Base-by-base conservation (phyloP, 2,329 filamentous ascomycete species). In the Annulohypoxylon truncatum region DNA sequence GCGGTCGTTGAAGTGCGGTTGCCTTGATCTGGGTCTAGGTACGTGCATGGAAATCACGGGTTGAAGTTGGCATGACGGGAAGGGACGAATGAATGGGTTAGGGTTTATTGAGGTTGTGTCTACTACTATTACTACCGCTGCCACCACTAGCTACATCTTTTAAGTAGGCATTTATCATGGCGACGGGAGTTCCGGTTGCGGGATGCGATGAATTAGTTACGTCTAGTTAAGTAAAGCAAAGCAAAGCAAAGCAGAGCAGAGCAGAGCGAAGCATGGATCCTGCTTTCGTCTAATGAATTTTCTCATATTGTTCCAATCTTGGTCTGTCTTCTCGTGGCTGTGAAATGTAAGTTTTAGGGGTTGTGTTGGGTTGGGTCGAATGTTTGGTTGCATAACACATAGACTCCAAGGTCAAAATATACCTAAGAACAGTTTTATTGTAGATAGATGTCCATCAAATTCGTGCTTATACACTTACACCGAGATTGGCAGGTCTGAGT, bases 251-350 rank as follows among this genome's bases (percentile, higher is more conserved):
- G 28, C 15, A 13, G n/a, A 13, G 33, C 13, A 13, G 33, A 35
- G 13, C n/a, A 38, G 9, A 33, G 44, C 13, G 38, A 31, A 4
- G 28, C 15, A 13, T 12, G 22, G 24, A 18, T 7, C 12, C 35
- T 18, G 51, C 33, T 61, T 61, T 28, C 57, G n/a, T 62, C 33
- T 62, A 61, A 61, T 61, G 58, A 55, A 61, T 40, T 54, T 7
- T 6, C 1, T n/a, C 28, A 26, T 40, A 8, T 56, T 46, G 10
- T n/a, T 33, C n/a, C 22, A 33, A 33, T 9, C 10, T 35, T 8
- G n/a, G 4, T 18, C 9, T 35, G 2, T 33, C 8, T 33, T 35
- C 7, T 35, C 8, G 3, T 24, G 9, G 9, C 29, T 28, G 20
- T 40, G 33, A 18, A 1, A 6, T 18, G n/a, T 8, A 8, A 38